Percentiles rank a stretch among this genome's conserved stretches.
Conservation (phyloP, 2,329 filamentous ascomycete genomes). For the Talaromyces sp. region DNA sequence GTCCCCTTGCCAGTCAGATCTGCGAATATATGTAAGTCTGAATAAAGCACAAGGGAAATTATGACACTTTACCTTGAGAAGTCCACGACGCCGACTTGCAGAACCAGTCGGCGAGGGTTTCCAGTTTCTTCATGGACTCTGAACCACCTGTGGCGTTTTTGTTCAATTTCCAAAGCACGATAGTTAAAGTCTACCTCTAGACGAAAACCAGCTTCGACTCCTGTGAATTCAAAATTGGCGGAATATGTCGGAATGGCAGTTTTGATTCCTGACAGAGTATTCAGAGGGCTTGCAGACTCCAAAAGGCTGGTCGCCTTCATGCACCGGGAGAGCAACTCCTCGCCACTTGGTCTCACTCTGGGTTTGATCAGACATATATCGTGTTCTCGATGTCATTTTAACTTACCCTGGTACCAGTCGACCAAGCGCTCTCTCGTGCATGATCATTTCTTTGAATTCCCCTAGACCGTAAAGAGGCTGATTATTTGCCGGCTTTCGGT, state of each 20-base stretch:
- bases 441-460: constrained; percentile 47
- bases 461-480: constrained; percentile 35
- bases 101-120: constrained; percentile 17
- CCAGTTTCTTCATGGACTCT: constrained; percentile 28
- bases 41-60: neutral
- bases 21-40: constrained; percentile 13
- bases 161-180: neutral
- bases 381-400: neutral
- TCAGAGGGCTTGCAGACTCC: constrained; percentile 25
- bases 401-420: constrained; percentile 42
- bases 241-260: constrained; percentile 38
- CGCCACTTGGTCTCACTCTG: constrained; percentile 29
- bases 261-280: constrained; percentile 22
- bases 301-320: constrained; percentile 32
- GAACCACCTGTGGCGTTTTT: constrained; percentile 39
- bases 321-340: constrained; percentile 34
- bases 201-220: constrained; percentile 35
- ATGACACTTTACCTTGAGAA: constrained; percentile 35
- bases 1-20: constrained; percentile 46
- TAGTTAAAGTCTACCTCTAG: neutral
- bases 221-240: constrained; percentile 46
- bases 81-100: constrained; percentile 42
- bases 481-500: constrained; percentile 30
- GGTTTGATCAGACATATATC: constrained; percentile 1
- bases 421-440: constrained; percentile 39